Percentiles rank a stretch among this genome's conserved stretches.
Evolutionary conservation across 2,329 filamentous ascomycete species (phyloP).

Genomic region (Pseudodiploospora longispora): DNA sequence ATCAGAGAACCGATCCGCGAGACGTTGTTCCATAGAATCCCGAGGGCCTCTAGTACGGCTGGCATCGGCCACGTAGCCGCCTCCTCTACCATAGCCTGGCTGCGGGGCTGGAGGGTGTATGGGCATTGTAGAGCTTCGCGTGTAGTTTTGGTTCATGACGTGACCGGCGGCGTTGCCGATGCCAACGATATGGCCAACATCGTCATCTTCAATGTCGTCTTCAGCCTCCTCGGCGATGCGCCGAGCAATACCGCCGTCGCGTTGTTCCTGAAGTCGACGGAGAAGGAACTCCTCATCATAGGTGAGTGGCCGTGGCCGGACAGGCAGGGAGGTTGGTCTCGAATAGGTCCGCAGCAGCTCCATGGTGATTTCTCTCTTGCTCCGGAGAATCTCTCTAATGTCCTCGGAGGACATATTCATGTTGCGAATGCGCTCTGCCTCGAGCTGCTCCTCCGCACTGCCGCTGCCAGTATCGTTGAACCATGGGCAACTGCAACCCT

Average conservation of each 20-base stretch:
- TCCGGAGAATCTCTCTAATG: conserved; percentile 7
- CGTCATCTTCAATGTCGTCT: conserved; percentile 16
- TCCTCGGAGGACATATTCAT: conserved; percentile 35
- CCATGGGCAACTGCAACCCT: conserved; percentile 73
- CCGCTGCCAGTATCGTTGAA: conserved; percentile 52
- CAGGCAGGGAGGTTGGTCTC: conserved; percentile 11
- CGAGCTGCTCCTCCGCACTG: conserved; percentile 4
- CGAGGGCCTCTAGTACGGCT: conserved; percentile 34
- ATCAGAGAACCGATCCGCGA: conserved; percentile 44
- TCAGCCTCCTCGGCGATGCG: conserved; percentile 8
- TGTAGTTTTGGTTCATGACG: conserved; percentile 55
- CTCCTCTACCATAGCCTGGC: not conserved
- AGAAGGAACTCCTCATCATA: conserved; percentile 42
- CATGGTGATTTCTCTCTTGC: conserved; percentile 5
- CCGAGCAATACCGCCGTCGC: conserved; percentile 34
- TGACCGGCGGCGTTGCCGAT: conserved; percentile 47
- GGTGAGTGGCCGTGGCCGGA: conserved; percentile 16
- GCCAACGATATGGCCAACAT: conserved; percentile 28
- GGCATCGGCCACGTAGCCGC: conserved; percentile 33
- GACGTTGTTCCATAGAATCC: conserved; percentile 39
- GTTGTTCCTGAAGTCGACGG: conserved; percentile 38
- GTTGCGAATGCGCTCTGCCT: conserved; percentile 38
- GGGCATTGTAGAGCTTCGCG: conserved; percentile 19
- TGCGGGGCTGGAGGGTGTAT: conserved; percentile 14
- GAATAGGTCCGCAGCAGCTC: conserved; percentile 7